Evolutionary conservation across 2,329 filamentous ascomycete species (phyloP).

Genomic region (Daldinia sp.): DNA sequence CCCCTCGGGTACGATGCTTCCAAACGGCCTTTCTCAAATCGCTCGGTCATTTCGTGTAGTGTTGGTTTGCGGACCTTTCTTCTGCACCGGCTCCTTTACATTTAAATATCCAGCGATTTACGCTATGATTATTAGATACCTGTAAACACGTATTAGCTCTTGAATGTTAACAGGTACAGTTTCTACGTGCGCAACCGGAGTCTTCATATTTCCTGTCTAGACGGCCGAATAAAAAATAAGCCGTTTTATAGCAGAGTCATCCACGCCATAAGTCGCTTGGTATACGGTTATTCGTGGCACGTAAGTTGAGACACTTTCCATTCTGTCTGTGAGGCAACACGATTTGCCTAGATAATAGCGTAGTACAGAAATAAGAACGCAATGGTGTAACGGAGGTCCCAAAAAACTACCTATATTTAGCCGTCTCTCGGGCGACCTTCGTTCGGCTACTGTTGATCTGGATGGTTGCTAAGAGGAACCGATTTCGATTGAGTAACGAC

Average conservation of each 20-base stretch:
- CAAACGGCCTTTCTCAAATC: neutral
- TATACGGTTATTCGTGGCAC: neutral
- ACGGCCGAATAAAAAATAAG: too few relatives aligned
- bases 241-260: too few relatives aligned
- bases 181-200: neutral
- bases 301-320: neutral
- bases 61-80: too few relatives aligned
- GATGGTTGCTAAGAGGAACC: too few relatives aligned
- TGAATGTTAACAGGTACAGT: neutral
- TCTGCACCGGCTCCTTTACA: neutral
- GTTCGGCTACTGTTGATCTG: too few relatives aligned
- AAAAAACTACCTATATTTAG: too few relatives aligned
- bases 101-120: too few relatives aligned
- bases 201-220: too few relatives aligned
- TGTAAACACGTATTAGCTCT: neutral
- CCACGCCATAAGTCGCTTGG: too few relatives aligned
- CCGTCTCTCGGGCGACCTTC: too few relatives aligned
- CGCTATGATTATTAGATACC: neutral
- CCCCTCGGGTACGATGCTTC: neutral
- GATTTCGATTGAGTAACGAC: too few relatives aligned
- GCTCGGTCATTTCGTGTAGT: neutral
- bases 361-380: neutral
- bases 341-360: neutral
- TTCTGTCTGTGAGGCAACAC: neutral
- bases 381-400: neutral